These are phyloP conservation scores for Apiospora kogelbergensis DNA, from an alignment of 2,329 filamentous ascomycete species.

Conservation along the genomic window DNA sequence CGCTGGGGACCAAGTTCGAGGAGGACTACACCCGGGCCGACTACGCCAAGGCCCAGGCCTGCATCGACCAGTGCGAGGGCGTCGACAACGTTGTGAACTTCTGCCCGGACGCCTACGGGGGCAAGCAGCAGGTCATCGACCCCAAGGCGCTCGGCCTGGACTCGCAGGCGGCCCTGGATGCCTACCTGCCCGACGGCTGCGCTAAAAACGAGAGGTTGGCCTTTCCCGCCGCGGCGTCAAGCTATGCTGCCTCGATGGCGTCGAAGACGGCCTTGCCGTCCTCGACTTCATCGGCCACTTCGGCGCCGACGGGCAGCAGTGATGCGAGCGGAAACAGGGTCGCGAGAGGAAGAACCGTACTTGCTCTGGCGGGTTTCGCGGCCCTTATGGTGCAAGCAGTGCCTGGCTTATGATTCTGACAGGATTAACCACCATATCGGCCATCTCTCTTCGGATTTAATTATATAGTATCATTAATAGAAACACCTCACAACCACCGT, in stretches of 20 bases:
- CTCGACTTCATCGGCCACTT: neutral
- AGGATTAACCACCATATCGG: too few species aligned
- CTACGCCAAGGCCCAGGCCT: neutral
- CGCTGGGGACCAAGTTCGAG: neutral
- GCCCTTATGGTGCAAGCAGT: neutral
- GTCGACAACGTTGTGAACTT: constrained; percentile 14
- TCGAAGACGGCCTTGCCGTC: neutral
- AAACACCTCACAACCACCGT: neutral
- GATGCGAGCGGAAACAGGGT: neutral
- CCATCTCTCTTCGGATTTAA: neutral
- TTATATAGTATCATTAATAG: neutral
- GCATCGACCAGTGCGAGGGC: constrained; percentile 13
- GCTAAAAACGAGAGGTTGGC: neutral
- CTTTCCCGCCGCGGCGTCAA: constrained; percentile 8
- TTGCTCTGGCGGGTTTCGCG: neutral
- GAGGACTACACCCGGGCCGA: neutral
- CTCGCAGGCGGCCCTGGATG: neutral
- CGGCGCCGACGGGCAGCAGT: neutral
- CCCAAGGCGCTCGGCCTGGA: constrained; percentile 4
- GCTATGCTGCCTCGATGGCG: constrained; percentile 11
- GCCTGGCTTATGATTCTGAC: neutral
- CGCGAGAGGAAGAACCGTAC: neutral
- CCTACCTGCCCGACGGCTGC: constrained; percentile 14
- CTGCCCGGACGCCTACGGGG: constrained; percentile 12
- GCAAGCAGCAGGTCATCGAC: neutral